These are phyloP conservation scores for Blastomyces emzantsi DNA, from an alignment of 2,329 filamentous ascomycete genomes.

Conservation along the genomic window DNA sequence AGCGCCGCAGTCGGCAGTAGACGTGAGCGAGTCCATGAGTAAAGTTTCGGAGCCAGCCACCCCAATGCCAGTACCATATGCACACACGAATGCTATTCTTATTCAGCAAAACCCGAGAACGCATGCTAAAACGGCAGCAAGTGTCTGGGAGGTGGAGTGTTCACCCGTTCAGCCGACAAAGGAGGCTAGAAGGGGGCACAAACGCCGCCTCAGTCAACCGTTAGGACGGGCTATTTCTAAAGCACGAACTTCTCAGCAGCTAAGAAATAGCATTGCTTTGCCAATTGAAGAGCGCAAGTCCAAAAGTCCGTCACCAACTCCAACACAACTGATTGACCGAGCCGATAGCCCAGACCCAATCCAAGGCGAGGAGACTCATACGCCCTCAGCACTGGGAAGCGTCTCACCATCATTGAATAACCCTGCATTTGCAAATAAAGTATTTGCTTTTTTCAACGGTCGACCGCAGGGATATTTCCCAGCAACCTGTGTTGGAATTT, in stretches of 20 bases:
- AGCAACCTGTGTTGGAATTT: constrained; percentile 47
- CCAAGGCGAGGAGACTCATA: neutral
- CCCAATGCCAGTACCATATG: neutral
- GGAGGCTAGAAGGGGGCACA: neutral
- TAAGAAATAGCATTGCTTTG: constrained; percentile 3
- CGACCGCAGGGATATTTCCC: constrained; percentile 50
- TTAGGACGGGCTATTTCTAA: neutral
- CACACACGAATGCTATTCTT: neutral
- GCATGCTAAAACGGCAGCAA: neutral
- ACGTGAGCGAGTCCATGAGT: neutral
- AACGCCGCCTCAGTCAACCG: neutral
- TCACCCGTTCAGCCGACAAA: neutral
- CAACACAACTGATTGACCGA: constrained; percentile 7
- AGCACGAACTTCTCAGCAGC: neutral
- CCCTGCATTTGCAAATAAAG: constrained; percentile 40
- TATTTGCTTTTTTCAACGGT: constrained; percentile 51
- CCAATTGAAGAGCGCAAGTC: neutral
- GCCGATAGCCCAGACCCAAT: constrained; percentile 6
- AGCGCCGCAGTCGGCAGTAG: neutral
- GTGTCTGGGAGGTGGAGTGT: constrained; percentile 9
- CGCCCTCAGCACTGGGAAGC: neutral
- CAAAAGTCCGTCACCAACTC: constrained; percentile 11
- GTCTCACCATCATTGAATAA: neutral
- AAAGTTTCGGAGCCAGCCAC: neutral
- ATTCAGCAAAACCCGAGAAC: neutral